Evolutionary conservation across 2,329 filamentous ascomycete genomes (phyloP), one percentile per base, ranked within the genome.

Genomic region (Sphaerulina vaccinii): DNA sequence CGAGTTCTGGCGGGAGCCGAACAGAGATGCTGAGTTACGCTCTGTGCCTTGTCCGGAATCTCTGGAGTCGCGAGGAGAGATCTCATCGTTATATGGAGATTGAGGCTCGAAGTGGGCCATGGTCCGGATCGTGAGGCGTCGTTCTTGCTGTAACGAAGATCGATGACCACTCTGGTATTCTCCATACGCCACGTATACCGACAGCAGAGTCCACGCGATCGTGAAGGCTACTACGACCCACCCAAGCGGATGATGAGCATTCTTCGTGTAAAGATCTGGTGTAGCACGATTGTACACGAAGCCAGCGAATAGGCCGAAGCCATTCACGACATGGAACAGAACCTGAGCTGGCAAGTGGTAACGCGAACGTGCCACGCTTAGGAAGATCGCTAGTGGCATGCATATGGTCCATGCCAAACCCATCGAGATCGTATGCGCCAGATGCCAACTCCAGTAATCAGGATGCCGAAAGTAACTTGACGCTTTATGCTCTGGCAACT

Each of bases 211-310:
- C 73, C 96, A 92, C 0, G 79, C 83, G 46, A 77, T 78, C 9
- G 87, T 77, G 3, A 91, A 75, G 76, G 82, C 87, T 2, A 87
- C 92, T 23, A 86, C 79, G 36, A 88, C 77, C 92, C 92, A 97
- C 49, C 90, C 90, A 37, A 92, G 79, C 69, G 88, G 90, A 73
- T 90, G 85, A 69, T 96, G 91, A n/a, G 86, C 82, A 66, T 95
- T 95, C 66, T 87, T 85, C 24, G 84, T 84, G 68, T 96, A 96
- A 18, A 96, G 74, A 65, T 96, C 88, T 1, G 90, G 90, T 0
- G 90, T 95, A 57, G 81, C 83, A 52, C 80, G 78, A 68, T 93
- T 90, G 75, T 96, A 96, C 27, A 89, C 73, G 43, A 81, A 78
- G 6, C 81, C 83, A 21, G 87, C 67, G 11, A 88, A 64, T 19